A percentile compares a stretch with the other conserved stretches of the same genome.
These are phyloP conservation scores for Aspergillus texensis DNA, from an alignment of 2,329 filamentous ascomycete genomes.

Conservation along the genomic window DNA sequence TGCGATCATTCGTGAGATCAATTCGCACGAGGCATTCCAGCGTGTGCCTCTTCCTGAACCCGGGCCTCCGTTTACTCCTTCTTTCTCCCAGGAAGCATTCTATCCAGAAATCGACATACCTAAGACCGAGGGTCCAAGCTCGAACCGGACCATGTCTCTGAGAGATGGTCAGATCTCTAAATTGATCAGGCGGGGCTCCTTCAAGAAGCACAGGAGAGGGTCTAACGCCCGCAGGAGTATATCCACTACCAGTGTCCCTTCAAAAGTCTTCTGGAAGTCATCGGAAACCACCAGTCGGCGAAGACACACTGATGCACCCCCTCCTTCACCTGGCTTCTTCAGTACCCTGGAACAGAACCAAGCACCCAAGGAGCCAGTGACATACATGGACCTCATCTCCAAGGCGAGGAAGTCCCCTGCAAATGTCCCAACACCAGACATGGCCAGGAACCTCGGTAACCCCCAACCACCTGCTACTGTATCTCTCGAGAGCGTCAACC, in stretches of 20 bases:
- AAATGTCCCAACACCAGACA: conserved; percentile 1
- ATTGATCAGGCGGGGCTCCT: conserved; percentile 35
- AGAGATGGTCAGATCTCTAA: conserved; percentile 37
- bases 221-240: conserved; percentile 34
- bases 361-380: conserved; percentile 24
- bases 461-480: conserved; percentile 18
- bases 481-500: conserved; percentile 13
- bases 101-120: conserved; percentile 16
- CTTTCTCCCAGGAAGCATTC: conserved; percentile 27
- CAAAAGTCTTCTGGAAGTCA: conserved; percentile 23
- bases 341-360: conserved; percentile 22
- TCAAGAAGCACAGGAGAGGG: conserved; percentile 30
- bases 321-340: conserved; percentile 35
- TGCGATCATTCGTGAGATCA: conserved; percentile 47
- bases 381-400: conserved; percentile 34
- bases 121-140: conserved; percentile 15
- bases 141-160: conserved; percentile 29
- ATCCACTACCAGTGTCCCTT: conserved; percentile 32
- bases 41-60: conserved; percentile 33
- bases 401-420: conserved; percentile 23
- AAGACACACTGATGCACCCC: conserved; percentile 45
- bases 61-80: conserved; percentile 40
- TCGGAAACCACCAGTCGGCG: conserved; percentile 29
- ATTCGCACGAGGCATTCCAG: conserved; percentile 47
- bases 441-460: conserved; percentile 11